Percentiles rank a stretch among this genome's conserved stretches.
These are phyloP conservation scores for Amanita pallidorosea DNA, from an alignment of 768 basidiomycete genomes.

Conservation along the genomic window DNA sequence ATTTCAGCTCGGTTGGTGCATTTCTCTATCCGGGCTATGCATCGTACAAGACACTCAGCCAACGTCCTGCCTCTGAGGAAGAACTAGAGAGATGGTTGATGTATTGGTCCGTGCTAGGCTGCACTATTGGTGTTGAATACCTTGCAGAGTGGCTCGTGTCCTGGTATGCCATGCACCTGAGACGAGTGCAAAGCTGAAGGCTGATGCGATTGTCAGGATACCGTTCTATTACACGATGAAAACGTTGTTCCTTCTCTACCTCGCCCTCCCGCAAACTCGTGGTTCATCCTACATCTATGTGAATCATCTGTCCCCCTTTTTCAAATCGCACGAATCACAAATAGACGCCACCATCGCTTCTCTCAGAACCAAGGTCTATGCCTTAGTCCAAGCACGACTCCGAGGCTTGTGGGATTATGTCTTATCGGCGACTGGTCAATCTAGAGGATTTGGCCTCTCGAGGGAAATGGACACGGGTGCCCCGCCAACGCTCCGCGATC, in stretches of 20 bases:
- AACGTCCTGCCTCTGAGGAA: conserved; percentile 74
- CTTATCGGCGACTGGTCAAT: conserved; percentile 36
- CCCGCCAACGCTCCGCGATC: conserved; percentile 38
- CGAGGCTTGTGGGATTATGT: conserved; percentile 59
- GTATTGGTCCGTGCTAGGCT: conserved; percentile 92
- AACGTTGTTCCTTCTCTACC: conserved; percentile 77
- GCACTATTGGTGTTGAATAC: conserved; percentile 74
- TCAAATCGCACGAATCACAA: conserved; percentile 70
- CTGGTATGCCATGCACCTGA: conserved; percentile 43
- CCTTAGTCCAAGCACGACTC: conserved; percentile 54
- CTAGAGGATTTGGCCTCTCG: conserved; percentile 14
- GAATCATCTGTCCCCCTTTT: conserved; percentile 72
- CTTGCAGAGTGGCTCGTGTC: conserved; percentile 80
- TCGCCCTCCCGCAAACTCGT: conserved; percentile 82
- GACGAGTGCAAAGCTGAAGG: not conserved
- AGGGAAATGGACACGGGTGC: conserved; percentile 18
- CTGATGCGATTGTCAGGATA: conserved; percentile 40
- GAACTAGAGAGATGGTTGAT: conserved; percentile 93
- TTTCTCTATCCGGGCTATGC: conserved; percentile 93
- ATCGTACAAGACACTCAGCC: conserved; percentile 89
- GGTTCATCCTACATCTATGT: conserved; percentile 83
- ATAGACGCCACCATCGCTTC: conserved; percentile 76
- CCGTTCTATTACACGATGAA: conserved; percentile 83
- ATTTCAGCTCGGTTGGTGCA: conserved; percentile 50
- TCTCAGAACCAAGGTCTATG: conserved; percentile 45